These are phyloP conservation scores for Bocquillonia castaneifolia DNA, from an alignment of 441 rosid genomes.

Conservation along the genomic window DNA sequence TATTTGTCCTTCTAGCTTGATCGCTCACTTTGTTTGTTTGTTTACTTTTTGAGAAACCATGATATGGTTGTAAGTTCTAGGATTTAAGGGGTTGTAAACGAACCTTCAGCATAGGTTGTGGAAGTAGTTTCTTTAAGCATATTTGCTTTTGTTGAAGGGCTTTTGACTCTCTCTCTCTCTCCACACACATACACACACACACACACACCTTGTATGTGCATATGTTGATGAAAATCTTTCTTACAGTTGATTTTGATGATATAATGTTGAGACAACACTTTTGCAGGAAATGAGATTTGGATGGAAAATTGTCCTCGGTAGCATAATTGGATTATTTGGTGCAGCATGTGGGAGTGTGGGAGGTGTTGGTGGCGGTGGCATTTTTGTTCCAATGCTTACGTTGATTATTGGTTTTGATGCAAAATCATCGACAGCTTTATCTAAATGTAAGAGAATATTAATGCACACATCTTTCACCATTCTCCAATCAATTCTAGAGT, in stretches of 20 bases:
- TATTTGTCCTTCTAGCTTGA: not conserved
- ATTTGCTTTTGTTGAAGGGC: not conserved
- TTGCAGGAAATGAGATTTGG: constrained; percentile 48
- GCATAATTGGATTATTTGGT: constrained; percentile 53
- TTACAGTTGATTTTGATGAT: not conserved
- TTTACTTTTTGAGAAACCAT: not conserved
- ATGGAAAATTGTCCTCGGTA: constrained; percentile 50
- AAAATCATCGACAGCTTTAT: constrained; percentile 57
- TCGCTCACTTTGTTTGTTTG: not conserved
- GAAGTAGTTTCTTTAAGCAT: not conserved
- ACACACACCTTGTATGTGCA: not conserved
- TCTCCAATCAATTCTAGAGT: not conserved
- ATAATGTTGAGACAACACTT: not conserved
- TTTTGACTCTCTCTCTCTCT: not conserved
- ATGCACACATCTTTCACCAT: not conserved
- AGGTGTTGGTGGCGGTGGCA: constrained; percentile 69
- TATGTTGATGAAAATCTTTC: not conserved
- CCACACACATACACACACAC: too few species aligned
- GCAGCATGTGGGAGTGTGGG: constrained; percentile 74
- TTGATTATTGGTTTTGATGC: constrained; percentile 58
- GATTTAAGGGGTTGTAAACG: not conserved
- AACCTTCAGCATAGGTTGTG: not conserved
- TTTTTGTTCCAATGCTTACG: constrained; percentile 59
- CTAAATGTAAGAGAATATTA: constrained; percentile 43
- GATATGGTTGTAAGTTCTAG: not conserved